Evolutionary conservation across 2,329 filamentous ascomycete genomes (phyloP).

Genomic region (Arachnopeziza araneosa): DNA sequence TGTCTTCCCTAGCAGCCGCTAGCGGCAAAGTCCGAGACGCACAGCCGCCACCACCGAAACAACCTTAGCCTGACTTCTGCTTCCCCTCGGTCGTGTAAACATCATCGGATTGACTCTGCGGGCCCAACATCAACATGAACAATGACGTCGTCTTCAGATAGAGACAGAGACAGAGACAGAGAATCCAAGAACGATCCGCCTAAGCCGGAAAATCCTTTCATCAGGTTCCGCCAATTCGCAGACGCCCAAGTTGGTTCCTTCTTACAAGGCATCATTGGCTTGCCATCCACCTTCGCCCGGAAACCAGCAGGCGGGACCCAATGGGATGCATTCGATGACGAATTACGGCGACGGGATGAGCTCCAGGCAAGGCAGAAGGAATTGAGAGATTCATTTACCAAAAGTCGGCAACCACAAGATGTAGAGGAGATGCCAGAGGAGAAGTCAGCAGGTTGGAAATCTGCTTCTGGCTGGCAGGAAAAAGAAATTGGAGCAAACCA

Average conservation of each 20-base stretch:
- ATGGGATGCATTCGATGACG: slow-evolving; percentile 27
- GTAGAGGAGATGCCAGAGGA: slow-evolving; percentile 11
- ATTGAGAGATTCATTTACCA: slow-evolving; percentile 14
- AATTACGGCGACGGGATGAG: slow-evolving; percentile 23
- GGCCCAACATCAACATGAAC: not conserved
- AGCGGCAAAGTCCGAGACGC: not conserved
- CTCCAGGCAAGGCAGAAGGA: slow-evolving; percentile 18
- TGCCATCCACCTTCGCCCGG: slow-evolving; percentile 28
- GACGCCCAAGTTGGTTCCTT: slow-evolving; percentile 28
- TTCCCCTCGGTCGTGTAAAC: not conserved
- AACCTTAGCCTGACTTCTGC: not conserved
- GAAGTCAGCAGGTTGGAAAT: slow-evolving; percentile 5
- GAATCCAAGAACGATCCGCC: slow-evolving; percentile 8
- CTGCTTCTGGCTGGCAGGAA: not conserved
- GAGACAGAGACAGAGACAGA: slow-evolving; percentile 17
- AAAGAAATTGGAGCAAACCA: not conserved
- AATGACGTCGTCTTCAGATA: slow-evolving; percentile 21
- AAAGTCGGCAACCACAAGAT: not conserved
- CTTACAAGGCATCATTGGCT: slow-evolving; percentile 29
- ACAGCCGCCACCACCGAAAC: not conserved
- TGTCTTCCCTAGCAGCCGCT: not conserved
- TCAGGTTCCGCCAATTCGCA: slow-evolving; percentile 28
- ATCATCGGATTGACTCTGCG: not conserved
- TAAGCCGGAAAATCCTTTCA: slow-evolving; percentile 28
- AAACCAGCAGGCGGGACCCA: slow-evolving; percentile 12